A percentile compares a stretch with the other conserved stretches of the same genome.
phyloP scores from a whole-genome alignment of 2,329 filamentous ascomycete genomes.

The Ascochyta fabae region DNA sequence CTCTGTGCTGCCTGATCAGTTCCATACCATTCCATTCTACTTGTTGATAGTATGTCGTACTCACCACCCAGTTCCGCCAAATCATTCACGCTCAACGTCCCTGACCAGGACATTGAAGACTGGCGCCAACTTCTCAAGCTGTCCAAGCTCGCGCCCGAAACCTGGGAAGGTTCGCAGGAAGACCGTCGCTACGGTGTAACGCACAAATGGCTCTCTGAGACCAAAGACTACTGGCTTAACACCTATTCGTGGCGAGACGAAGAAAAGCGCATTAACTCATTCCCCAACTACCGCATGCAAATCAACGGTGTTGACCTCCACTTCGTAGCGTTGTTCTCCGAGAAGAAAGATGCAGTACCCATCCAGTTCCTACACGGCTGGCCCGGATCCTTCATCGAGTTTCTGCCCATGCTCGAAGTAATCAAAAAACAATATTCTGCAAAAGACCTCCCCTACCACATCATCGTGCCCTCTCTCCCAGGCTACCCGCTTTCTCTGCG shows the following conservation, averaged over 20 bases:
- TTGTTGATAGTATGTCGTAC: constrained; percentile 34
- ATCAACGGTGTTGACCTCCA: constrained; percentile 58
- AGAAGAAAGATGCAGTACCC: constrained; percentile 59
- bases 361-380: constrained; percentile 64
- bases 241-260: constrained; percentile 47
- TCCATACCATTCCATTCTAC: not conserved
- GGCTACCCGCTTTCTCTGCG: constrained; percentile 61
- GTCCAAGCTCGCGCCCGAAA: constrained; percentile 41
- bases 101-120: constrained; percentile 43
- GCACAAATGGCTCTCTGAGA: constrained; percentile 42
- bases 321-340: constrained; percentile 63
- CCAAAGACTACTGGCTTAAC: constrained; percentile 50
- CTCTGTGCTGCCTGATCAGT: not conserved
- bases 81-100: constrained; percentile 42
- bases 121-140: constrained; percentile 47
- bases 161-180: constrained; percentile 38
- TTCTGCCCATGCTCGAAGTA: constrained; percentile 59
- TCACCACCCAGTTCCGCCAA: constrained; percentile 38
- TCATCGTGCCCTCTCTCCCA: constrained; percentile 64
- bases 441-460: constrained; percentile 61
- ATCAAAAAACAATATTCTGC: constrained; percentile 58
- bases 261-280: constrained; percentile 57
- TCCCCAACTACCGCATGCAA: constrained; percentile 58
- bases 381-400: constrained; percentile 64
- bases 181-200: constrained; percentile 40